Percentiles rank a stretch among this genome's conserved stretches.
These are phyloP conservation scores for Nemophila menziesii DNA, from an alignment of 257 asterid species.

Conservation along the genomic window DNA sequence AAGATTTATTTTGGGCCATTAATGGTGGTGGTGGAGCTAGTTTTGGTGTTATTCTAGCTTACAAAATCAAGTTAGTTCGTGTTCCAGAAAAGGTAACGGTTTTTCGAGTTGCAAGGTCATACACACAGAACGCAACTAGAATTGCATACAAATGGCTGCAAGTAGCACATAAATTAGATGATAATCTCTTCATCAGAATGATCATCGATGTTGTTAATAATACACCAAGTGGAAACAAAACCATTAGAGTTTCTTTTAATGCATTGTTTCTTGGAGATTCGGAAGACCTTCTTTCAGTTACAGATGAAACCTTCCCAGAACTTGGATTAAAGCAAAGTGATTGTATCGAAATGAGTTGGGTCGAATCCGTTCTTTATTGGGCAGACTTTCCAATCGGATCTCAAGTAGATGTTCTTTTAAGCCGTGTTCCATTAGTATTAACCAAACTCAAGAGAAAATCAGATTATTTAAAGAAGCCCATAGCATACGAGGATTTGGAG, in stretches of 20 bases:
- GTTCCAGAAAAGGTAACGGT: neutral
- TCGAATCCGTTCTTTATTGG: conserved; percentile 14
- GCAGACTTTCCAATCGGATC: conserved; percentile 8
- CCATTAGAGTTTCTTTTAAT: conserved; percentile 8
- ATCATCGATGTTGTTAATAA: conserved; percentile 7
- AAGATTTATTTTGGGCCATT: conserved; percentile 7
- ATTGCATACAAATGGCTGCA: conserved; percentile 3
- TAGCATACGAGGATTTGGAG: conserved; percentile 15
- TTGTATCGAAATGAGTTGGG: conserved; percentile 15
- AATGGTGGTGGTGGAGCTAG: conserved; percentile 9
- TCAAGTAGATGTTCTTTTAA: neutral
- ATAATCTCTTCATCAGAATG: conserved; percentile 15
- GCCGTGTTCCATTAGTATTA: neutral
- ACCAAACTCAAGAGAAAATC: conserved; percentile 18
- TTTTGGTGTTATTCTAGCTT: conserved; percentile 6
- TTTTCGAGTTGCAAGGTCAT: neutral
- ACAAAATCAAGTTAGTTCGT: conserved; percentile 1
- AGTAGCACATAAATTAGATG: conserved; percentile 7
- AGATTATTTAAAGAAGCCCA: conserved; percentile 16
- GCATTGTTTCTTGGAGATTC: conserved; percentile 13
- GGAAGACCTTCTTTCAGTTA: neutral
- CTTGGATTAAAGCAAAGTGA: conserved; percentile 13
- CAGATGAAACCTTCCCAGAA: conserved; percentile 6
- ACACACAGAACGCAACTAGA: neutral
- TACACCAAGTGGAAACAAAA: neutral